Evolutionary conservation across 345 rosid species (phyloP), one percentile per base, ranked within the genome.

Genomic region (Clarkia xantiana): DNA sequence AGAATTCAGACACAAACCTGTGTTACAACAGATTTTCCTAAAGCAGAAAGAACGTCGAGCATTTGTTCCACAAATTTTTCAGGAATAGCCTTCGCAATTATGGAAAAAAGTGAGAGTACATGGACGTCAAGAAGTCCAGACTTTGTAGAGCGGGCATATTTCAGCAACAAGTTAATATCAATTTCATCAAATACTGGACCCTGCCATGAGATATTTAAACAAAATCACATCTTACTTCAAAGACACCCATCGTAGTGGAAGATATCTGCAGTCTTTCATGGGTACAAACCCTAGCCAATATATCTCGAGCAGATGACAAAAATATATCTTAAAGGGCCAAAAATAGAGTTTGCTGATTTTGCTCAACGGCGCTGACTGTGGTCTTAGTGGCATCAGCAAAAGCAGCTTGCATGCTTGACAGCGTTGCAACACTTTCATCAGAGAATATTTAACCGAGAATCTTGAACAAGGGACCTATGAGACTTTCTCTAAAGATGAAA

Each of bases 21-120:
- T 42, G 73, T 70, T 41, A 80, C 72, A 0, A 90, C 69, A 49
- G 96, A 87, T 67, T 84, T 78, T 64, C 96, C 96, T 18, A 80
- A 67, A 38, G 78, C 74, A 34, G 76, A 52, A 57, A 91, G 76
- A 66, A 86, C 77, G 52, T 73, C 82, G 53, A 59, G 42, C 54
- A 72, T 73, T 52, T 84, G 82, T 42, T 77, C 84, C 72, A 80
- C 66, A 50, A 86, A 56, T 52, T 57, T 74, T 49, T 73, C 80
- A 0, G 96, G 94, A 57, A 71, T 56, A 49, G 73, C 61, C 74
- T 76, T 84, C 23, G 78, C 82, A 56, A 78, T 44, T 14, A 79
- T 57, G 15, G 89, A 69, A 65, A 84, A 64, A 40, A 91, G 62
- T 18, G 77, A 69, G 54, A 91, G 75, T 41, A 91, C 48, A 50